Conservation (phyloP, 192 early-diverging fungal genomes). For the Chytriomyces sp. region DNA sequence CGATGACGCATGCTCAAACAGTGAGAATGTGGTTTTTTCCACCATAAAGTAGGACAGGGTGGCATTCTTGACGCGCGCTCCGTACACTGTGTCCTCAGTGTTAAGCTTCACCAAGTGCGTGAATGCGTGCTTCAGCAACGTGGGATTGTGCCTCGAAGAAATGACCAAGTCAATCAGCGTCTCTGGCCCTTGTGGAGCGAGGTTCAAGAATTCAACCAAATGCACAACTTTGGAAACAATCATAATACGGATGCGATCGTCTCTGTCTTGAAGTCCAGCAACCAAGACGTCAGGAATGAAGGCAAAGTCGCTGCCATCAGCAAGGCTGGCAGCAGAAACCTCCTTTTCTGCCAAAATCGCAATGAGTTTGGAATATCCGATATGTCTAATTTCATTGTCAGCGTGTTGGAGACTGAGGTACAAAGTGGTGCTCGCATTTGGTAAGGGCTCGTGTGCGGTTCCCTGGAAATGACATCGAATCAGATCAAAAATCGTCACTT, state of each 20-base stretch:
- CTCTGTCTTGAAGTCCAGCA: neutral
- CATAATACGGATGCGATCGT: neutral
- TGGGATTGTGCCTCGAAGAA: neutral
- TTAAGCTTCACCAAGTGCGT: constrained; percentile 16
- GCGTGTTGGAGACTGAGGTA: constrained; percentile 81
- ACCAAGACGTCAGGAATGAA: constrained; percentile 13
- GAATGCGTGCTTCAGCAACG: neutral
- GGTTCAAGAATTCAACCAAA: constrained; percentile 18
- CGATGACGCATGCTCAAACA: constrained; percentile 12
- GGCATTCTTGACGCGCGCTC: neutral
- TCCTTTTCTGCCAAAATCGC: neutral
- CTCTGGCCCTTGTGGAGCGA: neutral
- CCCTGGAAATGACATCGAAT: constrained; percentile 61
- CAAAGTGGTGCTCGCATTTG: constrained; percentile 72
- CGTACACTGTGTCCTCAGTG: neutral
- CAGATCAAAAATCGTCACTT: constrained; percentile 50
- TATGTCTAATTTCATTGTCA: constrained; percentile 69
- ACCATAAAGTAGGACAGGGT: constrained; percentile 12
- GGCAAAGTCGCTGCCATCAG: neutral
- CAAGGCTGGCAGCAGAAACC: neutral
- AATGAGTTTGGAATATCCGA: constrained; percentile 33
- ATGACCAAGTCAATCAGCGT: constrained; percentile 2
- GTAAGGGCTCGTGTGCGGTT: constrained; percentile 64
- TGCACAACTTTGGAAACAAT: neutral
- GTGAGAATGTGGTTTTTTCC: neutral